These are phyloP conservation scores for Calvatia gigantea DNA, from an alignment of 768 basidiomycete genomes.

Conservation along the genomic window DNA sequence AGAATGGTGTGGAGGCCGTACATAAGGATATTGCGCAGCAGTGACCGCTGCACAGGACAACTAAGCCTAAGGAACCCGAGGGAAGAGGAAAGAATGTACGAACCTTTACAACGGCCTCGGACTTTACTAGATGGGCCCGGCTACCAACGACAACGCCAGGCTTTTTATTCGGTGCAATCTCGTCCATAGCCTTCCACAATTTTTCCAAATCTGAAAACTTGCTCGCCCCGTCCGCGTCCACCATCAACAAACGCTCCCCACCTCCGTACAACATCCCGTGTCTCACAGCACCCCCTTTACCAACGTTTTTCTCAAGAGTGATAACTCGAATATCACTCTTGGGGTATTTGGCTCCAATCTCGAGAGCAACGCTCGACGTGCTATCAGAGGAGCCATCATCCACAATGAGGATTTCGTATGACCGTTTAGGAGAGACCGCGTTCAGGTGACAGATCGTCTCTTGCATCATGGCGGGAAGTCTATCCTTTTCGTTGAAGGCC, in stretches of 20 bases:
- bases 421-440: slow-evolving; percentile 35
- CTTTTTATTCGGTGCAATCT: slow-evolving; percentile 41
- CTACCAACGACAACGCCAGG: slow-evolving; percentile 80
- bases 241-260: slow-evolving; percentile 81
- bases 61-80: background rate
- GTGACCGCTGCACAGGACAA: slow-evolving; percentile 61
- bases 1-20: slow-evolving; percentile 89
- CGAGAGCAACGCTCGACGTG: slow-evolving; percentile 63
- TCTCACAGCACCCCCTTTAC: slow-evolving; percentile 91
- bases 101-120: slow-evolving; percentile 92
- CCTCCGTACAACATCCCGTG: slow-evolving; percentile 87
- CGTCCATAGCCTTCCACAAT: slow-evolving; percentile 77
- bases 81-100: slow-evolving; percentile 14
- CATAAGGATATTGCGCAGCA: slow-evolving; percentile 90
- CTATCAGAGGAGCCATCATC: slow-evolving; percentile 87
- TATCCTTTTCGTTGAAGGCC: slow-evolving; percentile 86
- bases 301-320: slow-evolving; percentile 73
- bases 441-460: slow-evolving; percentile 66
- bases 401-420: slow-evolving; percentile 81
- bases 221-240: slow-evolving; percentile 93
- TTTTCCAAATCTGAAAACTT: slow-evolving; percentile 78
- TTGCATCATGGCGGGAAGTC: slow-evolving; percentile 81
- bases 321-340: slow-evolving; percentile 72
- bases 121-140: slow-evolving; percentile 87
- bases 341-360: slow-evolving; percentile 54